Evolutionary conservation across 495 filamentous ascomycete genomes (phyloP).

Genomic region (Penicillium psychrofluorescens): DNA sequence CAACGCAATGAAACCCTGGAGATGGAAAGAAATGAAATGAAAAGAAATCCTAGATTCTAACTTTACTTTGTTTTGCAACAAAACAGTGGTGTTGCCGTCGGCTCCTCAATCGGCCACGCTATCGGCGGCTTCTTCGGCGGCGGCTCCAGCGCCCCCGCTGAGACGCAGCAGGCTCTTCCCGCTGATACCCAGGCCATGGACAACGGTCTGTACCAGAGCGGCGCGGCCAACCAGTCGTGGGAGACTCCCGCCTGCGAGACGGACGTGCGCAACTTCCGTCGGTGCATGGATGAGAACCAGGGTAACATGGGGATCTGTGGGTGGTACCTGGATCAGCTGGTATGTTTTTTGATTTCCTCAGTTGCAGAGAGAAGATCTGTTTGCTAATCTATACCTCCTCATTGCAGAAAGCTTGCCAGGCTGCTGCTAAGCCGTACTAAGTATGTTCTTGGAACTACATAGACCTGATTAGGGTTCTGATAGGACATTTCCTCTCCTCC

Average conservation of each 20-base stretch:
- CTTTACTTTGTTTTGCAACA: constrained; percentile 1
- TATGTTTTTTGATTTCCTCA: constrained; percentile 20
- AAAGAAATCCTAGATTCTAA: constrained; percentile 1
- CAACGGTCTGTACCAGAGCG: constrained; percentile 45
- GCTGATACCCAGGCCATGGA: constrained; percentile 38
- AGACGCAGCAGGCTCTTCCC: constrained; percentile 38
- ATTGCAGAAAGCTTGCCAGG: constrained; percentile 81
- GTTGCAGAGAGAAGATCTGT: background rate
- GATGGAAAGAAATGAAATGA: background rate
- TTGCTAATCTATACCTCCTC: constrained; percentile 15
- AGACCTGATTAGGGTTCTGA: constrained; percentile 1
- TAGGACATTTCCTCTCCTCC: constrained; percentile 4
- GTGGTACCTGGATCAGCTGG: constrained; percentile 96
- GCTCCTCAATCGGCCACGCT: constrained; percentile 90
- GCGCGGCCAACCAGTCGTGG: constrained; percentile 40
- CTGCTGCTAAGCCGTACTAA: constrained; percentile 81
- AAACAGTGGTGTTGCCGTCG: constrained; percentile 84
- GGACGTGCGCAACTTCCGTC: constrained; percentile 79
- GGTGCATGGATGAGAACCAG: constrained; percentile 89
- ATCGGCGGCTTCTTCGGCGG: constrained; percentile 80
- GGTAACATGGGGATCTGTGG: constrained; percentile 93
- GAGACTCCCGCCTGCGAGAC: constrained; percentile 58
- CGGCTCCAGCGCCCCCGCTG: constrained; percentile 50
- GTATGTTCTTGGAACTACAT: background rate
- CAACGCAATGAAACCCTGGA: no score